Base-by-base conservation (phyloP, 371 early-diverging fungal species). In the Mycotypha africana region DNA sequence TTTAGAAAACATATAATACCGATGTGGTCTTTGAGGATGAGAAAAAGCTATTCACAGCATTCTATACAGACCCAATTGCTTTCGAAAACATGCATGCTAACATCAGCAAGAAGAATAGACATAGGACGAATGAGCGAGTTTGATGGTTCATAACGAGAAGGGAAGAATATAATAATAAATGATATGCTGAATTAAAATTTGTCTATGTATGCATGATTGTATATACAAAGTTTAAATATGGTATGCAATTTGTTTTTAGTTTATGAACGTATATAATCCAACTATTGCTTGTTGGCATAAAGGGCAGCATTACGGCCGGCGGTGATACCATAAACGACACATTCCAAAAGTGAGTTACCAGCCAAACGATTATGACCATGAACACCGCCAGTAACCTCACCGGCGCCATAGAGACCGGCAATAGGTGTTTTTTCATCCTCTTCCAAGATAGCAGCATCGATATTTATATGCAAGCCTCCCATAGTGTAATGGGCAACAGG, bases 401-500 rank as follows among this genome's bases (percentile, higher is more conserved):
- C 89, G 20, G 88, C 88, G 23, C 88, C 92, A 52, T 69, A 83
- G 15, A 92, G 62, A 30, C 92, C 90, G 25, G 40, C 33, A 20
- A 46, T 52, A 4, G 44, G 26, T 0, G 25, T 10, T 9, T 24
- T 1, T 3, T 32, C 22, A 76, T 52, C 46, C 11, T 45, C 42
- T 4, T 21, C 16, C 7, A 58, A 42, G 17, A 58, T 49, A 22
- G 62, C 24, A 15, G 82, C 73, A 1, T 68, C 45, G 4, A 59
- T 62, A 56, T 89, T 82, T 47, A 89, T 85, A 21, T 65, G 59
- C 15, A 89, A 59, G 24, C 91, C 91, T 39, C 91, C 91, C 92
- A 91, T 91, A 7, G 91, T 85, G 36, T 88, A 91, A 69, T 91
- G 92, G n/a, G 86, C 67, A 47, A 82, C 80, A 28, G 91, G 91